Conservation (phyloP, 257 asterid species). For the Solanum lignicaule region DNA sequence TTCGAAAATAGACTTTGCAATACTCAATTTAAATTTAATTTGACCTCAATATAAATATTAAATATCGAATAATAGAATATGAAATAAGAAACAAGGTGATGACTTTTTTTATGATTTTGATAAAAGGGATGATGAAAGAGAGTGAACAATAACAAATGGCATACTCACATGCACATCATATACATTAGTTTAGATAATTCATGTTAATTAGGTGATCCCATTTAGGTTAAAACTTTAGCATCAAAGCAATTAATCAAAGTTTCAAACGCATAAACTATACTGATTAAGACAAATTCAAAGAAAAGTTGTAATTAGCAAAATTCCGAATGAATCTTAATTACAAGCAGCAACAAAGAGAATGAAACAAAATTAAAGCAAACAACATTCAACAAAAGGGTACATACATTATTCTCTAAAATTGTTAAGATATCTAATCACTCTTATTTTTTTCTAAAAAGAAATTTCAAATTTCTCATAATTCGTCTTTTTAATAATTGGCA, state of each 20-base stretch:
- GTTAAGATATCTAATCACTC: background rate
- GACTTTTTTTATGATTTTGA: too few relatives aligned
- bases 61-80: background rate
- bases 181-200: background rate
- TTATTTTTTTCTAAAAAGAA: background rate
- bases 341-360: background rate
- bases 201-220: background rate
- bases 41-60: background rate
- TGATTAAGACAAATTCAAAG: background rate
- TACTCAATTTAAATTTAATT: background rate
- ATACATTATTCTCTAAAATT: background rate
- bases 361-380: background rate
- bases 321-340: background rate
- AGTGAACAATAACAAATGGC: background rate
- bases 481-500: background rate
- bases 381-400: background rate
- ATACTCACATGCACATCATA: background rate
- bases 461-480: background rate
- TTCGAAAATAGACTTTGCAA: fast-evolving
- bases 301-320: background rate
- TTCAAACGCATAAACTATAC: background rate
- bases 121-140: too few relatives aligned
- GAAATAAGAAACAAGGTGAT: too few relatives aligned
- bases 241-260: background rate
- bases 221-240: background rate